phyloP scores from a whole-genome alignment of 345 rosid genomes.

The Corymbia maculata region DNA sequence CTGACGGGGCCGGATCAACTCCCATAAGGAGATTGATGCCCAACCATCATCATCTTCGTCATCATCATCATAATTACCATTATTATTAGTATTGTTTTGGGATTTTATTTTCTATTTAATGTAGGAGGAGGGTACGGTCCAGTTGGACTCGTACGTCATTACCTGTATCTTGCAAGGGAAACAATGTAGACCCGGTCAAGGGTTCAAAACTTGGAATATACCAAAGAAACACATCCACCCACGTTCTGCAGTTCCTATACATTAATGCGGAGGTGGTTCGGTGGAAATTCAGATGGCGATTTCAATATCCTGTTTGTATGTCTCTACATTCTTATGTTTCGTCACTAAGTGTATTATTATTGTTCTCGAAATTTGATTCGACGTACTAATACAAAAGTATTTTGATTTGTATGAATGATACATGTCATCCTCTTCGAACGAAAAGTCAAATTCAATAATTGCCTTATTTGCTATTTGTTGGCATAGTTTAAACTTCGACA shows the following conservation, averaged over 20 bases:
- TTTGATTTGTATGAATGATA: not conserved
- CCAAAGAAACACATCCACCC: not conserved
- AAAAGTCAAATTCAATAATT: not conserved
- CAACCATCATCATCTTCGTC: not conserved
- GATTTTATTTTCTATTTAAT: not conserved
- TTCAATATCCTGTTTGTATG: not conserved
- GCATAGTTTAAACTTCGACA: not conserved
- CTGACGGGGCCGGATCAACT: not conserved
- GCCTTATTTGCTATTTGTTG: not conserved
- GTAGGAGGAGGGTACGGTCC: not conserved
- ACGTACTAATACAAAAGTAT: not conserved
- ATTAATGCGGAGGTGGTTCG: not conserved
- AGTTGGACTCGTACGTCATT: not conserved
- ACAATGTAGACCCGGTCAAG: not conserved
- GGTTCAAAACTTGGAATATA: not conserved
- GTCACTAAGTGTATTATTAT: not conserved
- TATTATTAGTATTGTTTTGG: not conserved
- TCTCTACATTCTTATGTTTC: not conserved
- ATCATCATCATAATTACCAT: not conserved
- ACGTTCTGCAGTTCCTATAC: not conserved
- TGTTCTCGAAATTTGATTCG: accelerated
- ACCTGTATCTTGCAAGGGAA: not conserved
- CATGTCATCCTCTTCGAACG: no score
- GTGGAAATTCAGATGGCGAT: not conserved
- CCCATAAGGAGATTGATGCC: not conserved